Evolutionary conservation across 345 rosid species (phyloP).

Genomic region (Gynandropsis gynandra): DNA sequence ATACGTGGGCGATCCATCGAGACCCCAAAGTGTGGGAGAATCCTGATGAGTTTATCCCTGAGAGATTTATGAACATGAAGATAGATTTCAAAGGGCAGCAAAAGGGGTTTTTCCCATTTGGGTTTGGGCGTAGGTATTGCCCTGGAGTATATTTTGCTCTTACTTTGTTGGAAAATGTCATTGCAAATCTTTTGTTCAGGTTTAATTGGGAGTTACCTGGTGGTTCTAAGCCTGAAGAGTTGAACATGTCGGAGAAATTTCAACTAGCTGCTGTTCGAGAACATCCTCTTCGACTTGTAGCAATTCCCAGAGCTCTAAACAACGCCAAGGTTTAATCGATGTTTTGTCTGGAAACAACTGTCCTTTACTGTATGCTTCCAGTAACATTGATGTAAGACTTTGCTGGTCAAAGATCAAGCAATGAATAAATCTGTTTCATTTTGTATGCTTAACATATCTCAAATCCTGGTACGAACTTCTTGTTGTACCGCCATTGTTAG

Average conservation of each 20-base stretch:
- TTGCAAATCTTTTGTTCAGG: constrained; percentile 21
- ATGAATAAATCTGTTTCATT: too few relatives aligned
- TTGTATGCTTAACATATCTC: too few relatives aligned
- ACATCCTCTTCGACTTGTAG: constrained; percentile 28
- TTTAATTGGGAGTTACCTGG: constrained; percentile 26
- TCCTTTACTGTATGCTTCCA: too few relatives aligned
- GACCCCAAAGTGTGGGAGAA: constrained; percentile 27
- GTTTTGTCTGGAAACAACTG: neutral
- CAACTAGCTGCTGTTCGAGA: constrained; percentile 25
- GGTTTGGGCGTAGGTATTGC: constrained; percentile 25
- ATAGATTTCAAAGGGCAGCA: constrained; percentile 23
- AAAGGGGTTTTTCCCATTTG: constrained; percentile 21
- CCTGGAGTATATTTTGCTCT: constrained; percentile 24
- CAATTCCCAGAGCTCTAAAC: constrained; percentile 9
- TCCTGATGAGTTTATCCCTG: constrained; percentile 26
- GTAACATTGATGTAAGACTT: too few relatives aligned
- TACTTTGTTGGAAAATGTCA: constrained; percentile 14
- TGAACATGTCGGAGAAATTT: constrained; percentile 20
- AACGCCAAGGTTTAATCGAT: neutral
- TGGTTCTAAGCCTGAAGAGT: constrained; percentile 18
- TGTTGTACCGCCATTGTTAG: too few relatives aligned
- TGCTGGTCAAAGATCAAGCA: too few relatives aligned
- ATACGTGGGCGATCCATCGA: constrained; percentile 21
- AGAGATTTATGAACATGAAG: constrained; percentile 18
- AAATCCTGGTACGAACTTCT: too few relatives aligned